phyloP scores from a whole-genome alignment of 208 protist species.

The Crithidia thermophila region DNA sequence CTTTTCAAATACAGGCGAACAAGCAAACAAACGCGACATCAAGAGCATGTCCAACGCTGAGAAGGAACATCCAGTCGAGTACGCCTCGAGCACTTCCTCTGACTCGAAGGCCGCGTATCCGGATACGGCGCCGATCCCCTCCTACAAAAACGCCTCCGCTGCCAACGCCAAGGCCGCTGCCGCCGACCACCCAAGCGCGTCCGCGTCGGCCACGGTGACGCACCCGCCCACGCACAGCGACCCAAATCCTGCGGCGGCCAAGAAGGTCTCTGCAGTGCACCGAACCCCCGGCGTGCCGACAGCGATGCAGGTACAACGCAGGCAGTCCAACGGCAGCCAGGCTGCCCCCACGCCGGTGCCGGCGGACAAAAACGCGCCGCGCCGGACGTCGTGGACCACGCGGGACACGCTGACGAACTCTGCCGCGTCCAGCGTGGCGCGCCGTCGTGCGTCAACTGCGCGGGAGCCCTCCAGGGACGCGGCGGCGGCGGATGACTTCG shows the following conservation, averaged over 20 bases:
- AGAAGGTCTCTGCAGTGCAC: conserved; percentile 8
- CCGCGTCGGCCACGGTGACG: background rate
- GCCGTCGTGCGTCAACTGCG: conserved; percentile 1
- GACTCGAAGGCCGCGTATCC: background rate
- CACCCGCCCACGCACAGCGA: background rate
- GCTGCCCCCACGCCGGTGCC: conserved; percentile 1
- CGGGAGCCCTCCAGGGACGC: background rate
- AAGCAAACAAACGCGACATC: background rate
- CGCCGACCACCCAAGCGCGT: background rate
- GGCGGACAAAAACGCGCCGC: background rate
- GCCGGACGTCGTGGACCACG: conserved; percentile 3
- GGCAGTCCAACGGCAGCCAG: background rate
- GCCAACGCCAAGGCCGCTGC: conserved; percentile 7
- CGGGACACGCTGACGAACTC: background rate
- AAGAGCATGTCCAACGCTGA: background rate
- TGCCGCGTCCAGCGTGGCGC: conserved; percentile 11
- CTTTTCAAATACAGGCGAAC: too few relatives aligned
- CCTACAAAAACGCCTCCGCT: background rate
- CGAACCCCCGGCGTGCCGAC: background rate
- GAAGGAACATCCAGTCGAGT: background rate
- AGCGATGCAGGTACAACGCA: conserved; percentile 2
- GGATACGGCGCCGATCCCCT: background rate
- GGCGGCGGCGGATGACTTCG: background rate
- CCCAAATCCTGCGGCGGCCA: background rate
- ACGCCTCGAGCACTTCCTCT: conserved; percentile 10